phyloP scores from a whole-genome alignment of 2,329 filamentous ascomycete genomes.

The Epichloe sp. region DNA sequence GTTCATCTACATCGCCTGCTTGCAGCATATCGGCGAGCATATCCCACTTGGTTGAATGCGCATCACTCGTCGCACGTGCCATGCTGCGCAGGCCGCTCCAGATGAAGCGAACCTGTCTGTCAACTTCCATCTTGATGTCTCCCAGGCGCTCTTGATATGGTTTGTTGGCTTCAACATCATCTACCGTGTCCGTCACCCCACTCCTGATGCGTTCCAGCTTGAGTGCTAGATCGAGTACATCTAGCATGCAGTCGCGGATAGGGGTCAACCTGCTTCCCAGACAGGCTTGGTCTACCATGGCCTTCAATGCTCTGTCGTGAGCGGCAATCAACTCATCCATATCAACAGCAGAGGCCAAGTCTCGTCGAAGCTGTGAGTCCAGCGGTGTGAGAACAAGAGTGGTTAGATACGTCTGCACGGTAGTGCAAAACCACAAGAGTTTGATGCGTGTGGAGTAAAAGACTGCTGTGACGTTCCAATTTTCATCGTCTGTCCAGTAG shows the following conservation, averaged over 20 bases:
- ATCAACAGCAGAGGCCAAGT: conserved; percentile 50
- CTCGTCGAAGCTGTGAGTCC: conserved; percentile 38
- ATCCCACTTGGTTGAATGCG: conserved; percentile 54
- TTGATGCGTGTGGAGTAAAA: conserved; percentile 53
- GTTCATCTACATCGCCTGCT: conserved; percentile 20
- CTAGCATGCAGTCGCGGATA: conserved; percentile 60
- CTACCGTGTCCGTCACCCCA: conserved; percentile 5
- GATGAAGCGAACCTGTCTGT: conserved; percentile 55
- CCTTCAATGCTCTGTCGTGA: conserved; percentile 50
- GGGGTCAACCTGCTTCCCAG: conserved; percentile 55
- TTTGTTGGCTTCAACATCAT: conserved; percentile 19
- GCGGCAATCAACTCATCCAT: conserved; percentile 69
- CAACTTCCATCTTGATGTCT: conserved; percentile 49
- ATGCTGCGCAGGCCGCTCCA: conserved; percentile 60
- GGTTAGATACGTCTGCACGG: conserved; percentile 62
- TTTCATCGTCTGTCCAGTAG: conserved; percentile 22
- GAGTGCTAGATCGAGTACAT: conserved; percentile 62
- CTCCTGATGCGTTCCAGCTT: conserved; percentile 49
- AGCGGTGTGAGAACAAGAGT: conserved; percentile 56
- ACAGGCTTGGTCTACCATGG: conserved; percentile 54
- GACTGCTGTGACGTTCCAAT: conserved; percentile 29
- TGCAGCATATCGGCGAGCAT: conserved; percentile 70
- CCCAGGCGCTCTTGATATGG: conserved; percentile 39
- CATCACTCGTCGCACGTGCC: conserved; percentile 57
- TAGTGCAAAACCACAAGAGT: conserved; percentile 66